Percentiles rank a stretch among this genome's conserved stretches.
Conservation (phyloP, 2,329 filamentous ascomycete species). For the Coniochaeta sp. region DNA sequence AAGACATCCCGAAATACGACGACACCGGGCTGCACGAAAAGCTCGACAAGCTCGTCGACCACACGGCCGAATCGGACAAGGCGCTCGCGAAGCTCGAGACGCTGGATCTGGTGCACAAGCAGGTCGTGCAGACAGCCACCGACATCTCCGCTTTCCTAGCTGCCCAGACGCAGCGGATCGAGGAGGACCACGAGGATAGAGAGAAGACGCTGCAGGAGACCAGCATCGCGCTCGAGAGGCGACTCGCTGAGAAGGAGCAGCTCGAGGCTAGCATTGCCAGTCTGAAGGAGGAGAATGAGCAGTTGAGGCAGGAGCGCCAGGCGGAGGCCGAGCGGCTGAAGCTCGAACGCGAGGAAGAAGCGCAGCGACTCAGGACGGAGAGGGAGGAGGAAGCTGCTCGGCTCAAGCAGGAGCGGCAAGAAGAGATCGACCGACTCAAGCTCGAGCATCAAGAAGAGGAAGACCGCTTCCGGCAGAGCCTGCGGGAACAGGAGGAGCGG, state of each 20-base stretch:
- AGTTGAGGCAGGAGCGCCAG: slow-evolving; percentile 13
- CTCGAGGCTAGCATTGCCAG: slow-evolving; percentile 46
- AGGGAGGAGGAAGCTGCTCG: slow-evolving; percentile 11
- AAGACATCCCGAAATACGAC: slow-evolving; percentile 57
- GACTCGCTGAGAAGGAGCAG: slow-evolving; percentile 39
- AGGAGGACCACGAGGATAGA: slow-evolving; percentile 70
- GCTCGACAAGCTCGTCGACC: slow-evolving; percentile 50
- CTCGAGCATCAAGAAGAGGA: slow-evolving; percentile 1
- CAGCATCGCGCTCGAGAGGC: slow-evolving; percentile 69
- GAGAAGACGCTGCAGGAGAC: slow-evolving; percentile 77
- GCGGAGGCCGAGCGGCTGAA: slow-evolving; percentile 12
- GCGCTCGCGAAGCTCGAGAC: slow-evolving; percentile 70
- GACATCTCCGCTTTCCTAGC: slow-evolving; percentile 80
- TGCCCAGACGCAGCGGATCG: slow-evolving; percentile 65
- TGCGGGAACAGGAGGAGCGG: slow-evolving; percentile 1
- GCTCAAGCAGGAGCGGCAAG: slow-evolving; percentile 9
- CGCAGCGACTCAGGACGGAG: slow-evolving; percentile 14
- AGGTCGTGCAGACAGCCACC: slow-evolving; percentile 75
- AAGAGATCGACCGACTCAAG: neutral
- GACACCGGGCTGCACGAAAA: slow-evolving; percentile 53
- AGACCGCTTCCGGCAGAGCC: neutral
- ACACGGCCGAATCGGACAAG: slow-evolving; percentile 59
- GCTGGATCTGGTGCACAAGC: slow-evolving; percentile 80
- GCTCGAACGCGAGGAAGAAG: slow-evolving; percentile 10
- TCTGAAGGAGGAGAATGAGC: slow-evolving; percentile 27